phyloP scores from a whole-genome alignment of 805 yeast species.

The Yamadazyma ubonensis region DNA sequence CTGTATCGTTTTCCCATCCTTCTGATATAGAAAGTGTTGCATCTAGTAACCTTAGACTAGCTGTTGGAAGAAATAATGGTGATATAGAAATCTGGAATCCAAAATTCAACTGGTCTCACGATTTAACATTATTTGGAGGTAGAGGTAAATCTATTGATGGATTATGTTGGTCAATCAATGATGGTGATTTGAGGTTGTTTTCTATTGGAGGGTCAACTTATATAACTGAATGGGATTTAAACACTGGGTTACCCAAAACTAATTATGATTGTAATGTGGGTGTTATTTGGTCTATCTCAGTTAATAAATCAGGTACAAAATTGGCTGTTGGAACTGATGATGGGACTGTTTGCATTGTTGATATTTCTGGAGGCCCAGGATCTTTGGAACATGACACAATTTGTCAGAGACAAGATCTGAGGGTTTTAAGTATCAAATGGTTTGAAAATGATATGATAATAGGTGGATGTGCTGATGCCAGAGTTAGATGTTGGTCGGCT shows the following conservation, averaged over 20 bases:
- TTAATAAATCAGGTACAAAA: slow-evolving; percentile 56
- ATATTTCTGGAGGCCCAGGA: slow-evolving; percentile 86
- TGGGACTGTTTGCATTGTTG: slow-evolving; percentile 81
- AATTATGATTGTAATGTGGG: slow-evolving; percentile 92
- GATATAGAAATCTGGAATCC: slow-evolving; percentile 97
- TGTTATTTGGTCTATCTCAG: slow-evolving; percentile 84
- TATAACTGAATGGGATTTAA: slow-evolving; percentile 88
- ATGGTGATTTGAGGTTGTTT: slow-evolving; percentile 67
- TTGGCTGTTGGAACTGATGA: slow-evolving; percentile 94
- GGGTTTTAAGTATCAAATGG: slow-evolving; percentile 82
- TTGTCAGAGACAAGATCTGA: slow-evolving; percentile 78
- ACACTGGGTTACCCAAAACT: slow-evolving; percentile 65
- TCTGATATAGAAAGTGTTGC: slow-evolving; percentile 38
- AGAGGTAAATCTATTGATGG: slow-evolving; percentile 87
- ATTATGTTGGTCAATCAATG: slow-evolving; percentile 66
- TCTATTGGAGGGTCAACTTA: slow-evolving; percentile 92
- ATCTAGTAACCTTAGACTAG: slow-evolving; percentile 65
- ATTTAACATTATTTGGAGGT: slow-evolving; percentile 69
- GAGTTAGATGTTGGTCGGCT: slow-evolving; percentile 77
- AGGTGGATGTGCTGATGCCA: slow-evolving; percentile 97
- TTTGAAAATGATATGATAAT: slow-evolving; percentile 59
- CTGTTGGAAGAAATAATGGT: slow-evolving; percentile 92
- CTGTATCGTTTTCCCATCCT: slow-evolving; percentile 71
- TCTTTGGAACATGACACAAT: slow-evolving; percentile 71
- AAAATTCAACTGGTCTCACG: slow-evolving; percentile 76